Evolutionary conservation across 2,329 filamentous ascomycete species (phyloP).

Genomic region (Aspergillus sp.): DNA sequence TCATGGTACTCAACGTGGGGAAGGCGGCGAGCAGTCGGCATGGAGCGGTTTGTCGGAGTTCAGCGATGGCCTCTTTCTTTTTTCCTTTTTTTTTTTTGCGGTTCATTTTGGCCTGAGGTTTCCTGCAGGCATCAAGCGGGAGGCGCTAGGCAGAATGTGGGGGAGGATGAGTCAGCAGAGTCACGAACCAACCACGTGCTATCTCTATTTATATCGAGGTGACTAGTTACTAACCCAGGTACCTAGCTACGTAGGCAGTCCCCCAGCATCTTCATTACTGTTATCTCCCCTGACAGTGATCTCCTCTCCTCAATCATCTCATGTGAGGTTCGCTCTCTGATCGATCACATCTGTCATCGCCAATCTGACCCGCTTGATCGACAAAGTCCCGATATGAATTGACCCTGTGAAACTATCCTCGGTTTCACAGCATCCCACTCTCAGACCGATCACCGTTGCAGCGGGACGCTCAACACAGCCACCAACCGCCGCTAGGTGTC

Average conservation of each 20-base stretch:
- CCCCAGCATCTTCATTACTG: neutral
- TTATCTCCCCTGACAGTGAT: neutral
- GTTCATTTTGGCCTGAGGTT: neutral
- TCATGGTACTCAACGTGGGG: conserved; percentile 2
- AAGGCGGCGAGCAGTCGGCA: neutral
- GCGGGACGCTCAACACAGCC: conserved; percentile 17
- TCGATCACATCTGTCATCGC: neutral
- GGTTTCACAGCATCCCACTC: neutral
- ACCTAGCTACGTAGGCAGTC: too few species aligned
- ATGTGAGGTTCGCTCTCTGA: too few species aligned
- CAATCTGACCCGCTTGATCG: neutral
- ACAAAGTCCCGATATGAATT: neutral
- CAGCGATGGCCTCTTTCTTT: neutral
- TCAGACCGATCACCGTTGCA: conserved; percentile 15
- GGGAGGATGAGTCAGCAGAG: conserved; percentile 15
- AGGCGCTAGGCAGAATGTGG: conserved; percentile 8
- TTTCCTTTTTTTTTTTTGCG: conserved; percentile 1
- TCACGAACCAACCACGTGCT: conserved; percentile 14
- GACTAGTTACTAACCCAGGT: neutral
- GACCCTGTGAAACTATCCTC: neutral
- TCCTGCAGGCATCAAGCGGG: conserved; percentile 5
- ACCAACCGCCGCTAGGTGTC: conserved; percentile 15
- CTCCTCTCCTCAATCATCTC: neutral
- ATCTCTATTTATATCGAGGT: conserved; percentile 13
- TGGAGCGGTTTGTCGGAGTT: neutral